phyloP scores from a whole-genome alignment of 345 rosid genomes.

The Angophora floribunda region DNA sequence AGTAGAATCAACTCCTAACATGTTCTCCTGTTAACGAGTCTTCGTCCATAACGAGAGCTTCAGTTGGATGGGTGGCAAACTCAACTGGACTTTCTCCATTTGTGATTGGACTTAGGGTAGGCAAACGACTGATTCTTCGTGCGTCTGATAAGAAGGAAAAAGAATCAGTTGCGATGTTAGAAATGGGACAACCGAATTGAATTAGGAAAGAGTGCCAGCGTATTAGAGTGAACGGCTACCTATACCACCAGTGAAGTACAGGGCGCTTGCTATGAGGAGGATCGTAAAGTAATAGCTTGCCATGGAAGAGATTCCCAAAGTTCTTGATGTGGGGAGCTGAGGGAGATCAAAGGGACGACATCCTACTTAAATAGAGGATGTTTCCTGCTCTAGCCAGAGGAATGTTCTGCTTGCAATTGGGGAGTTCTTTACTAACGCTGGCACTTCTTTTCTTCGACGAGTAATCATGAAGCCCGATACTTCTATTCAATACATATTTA shows the following conservation, averaged over 20 bases:
- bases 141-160: neutral
- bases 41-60: too few species aligned
- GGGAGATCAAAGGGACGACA: neutral
- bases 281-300: neutral
- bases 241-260: neutral
- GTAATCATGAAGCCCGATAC: too few species aligned
- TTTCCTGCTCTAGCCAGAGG: too few species aligned
- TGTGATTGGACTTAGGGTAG: too few species aligned
- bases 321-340: neutral
- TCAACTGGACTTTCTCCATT: too few species aligned
- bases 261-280: neutral
- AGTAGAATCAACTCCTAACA: too few species aligned
- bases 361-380: too few species aligned
- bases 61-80: neutral
- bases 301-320: neutral
- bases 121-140: neutral
- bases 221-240: neutral
- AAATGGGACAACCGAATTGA: neutral
- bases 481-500: too few species aligned
- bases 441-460: too few species aligned
- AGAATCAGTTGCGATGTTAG: neutral
- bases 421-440: too few species aligned
- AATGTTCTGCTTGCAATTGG: too few species aligned
- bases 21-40: too few species aligned
- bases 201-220: neutral